A percentile compares a stretch with the other conserved stretches of the same genome.
Conservation (phyloP, 305 asterid species). For the Fraxinus dipetala region DNA sequence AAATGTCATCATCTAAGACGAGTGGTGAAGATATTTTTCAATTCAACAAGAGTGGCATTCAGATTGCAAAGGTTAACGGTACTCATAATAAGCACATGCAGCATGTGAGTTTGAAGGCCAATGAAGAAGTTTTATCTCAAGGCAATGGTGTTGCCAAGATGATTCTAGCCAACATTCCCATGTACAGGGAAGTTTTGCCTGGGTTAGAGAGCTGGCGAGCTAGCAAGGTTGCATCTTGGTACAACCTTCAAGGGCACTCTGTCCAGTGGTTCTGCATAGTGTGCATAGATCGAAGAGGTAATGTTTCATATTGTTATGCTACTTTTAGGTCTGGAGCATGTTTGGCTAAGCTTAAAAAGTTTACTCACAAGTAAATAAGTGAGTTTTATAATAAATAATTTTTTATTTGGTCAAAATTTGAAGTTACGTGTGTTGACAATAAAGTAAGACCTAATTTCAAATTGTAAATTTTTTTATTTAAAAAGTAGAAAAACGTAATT, state of each 20-base stretch:
- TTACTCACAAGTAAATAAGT: neutral
- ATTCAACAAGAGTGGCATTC: slow-evolving; percentile 39
- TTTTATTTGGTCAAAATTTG: neutral
- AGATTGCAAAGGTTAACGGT: slow-evolving; percentile 66
- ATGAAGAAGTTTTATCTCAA: slow-evolving; percentile 70
- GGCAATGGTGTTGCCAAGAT: slow-evolving; percentile 70
- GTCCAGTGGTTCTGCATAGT: slow-evolving; percentile 84
- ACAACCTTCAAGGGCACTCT: slow-evolving; percentile 72
- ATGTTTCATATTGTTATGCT: neutral
- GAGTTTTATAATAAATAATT: neutral
- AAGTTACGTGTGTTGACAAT: neutral
- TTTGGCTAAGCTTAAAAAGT: neutral
- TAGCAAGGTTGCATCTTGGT: slow-evolving; percentile 74
- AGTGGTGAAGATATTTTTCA: slow-evolving; percentile 46
- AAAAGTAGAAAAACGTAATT: neutral
- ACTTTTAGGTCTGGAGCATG: neutral
- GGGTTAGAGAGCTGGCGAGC: slow-evolving; percentile 82
- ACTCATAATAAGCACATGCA: slow-evolving; percentile 77
- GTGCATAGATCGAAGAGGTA: slow-evolving; percentile 84
- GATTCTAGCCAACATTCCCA: slow-evolving; percentile 68
- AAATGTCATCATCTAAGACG: slow-evolving; percentile 49
- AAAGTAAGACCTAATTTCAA: neutral
- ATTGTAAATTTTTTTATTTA: neutral
- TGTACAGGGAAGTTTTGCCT: slow-evolving; percentile 69
- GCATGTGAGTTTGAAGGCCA: slow-evolving; percentile 57